These are phyloP conservation scores for Colletotrichum agaves DNA, from an alignment of 2,329 filamentous ascomycete genomes.

Conservation along the genomic window DNA sequence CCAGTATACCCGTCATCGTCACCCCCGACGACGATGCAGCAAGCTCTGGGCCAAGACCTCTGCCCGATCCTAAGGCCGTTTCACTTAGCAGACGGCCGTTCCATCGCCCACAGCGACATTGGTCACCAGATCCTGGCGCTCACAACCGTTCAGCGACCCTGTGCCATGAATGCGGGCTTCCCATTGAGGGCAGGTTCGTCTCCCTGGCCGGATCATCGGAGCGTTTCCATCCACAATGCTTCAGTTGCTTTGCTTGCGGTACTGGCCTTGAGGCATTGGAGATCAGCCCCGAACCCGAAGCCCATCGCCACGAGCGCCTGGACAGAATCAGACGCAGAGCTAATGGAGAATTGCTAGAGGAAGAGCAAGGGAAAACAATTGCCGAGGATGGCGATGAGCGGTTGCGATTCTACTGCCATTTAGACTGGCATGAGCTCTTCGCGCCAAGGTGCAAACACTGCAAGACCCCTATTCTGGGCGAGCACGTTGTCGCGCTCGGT, in stretches of 20 bases:
- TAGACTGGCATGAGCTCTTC: slow-evolving; percentile 98
- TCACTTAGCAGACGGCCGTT: slow-evolving; percentile 45
- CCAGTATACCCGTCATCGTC: slow-evolving; percentile 52
- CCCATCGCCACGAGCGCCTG: slow-evolving; percentile 75
- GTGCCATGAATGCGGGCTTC: slow-evolving; percentile 84
- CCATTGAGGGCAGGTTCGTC: slow-evolving; percentile 92
- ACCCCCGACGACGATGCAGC: slow-evolving; percentile 53
- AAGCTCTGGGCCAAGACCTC: slow-evolving; percentile 48
- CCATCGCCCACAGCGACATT: slow-evolving; percentile 62
- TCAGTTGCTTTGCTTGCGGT: slow-evolving; percentile 87
- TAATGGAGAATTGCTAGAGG: slow-evolving; percentile 67
- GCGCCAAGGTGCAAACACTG: slow-evolving; percentile 95
- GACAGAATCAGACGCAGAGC: slow-evolving; percentile 75
- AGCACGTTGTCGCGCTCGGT: slow-evolving; percentile 92
- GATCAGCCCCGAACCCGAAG: slow-evolving; percentile 91
- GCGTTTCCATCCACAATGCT: slow-evolving; percentile 94
- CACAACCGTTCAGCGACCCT: slow-evolving; percentile 51
- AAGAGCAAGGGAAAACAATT: slow-evolving; percentile 71
- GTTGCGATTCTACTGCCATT: slow-evolving; percentile 92
- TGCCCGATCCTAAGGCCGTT: slow-evolving; percentile 58
- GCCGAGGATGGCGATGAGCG: slow-evolving; percentile 78
- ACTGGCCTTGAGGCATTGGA: slow-evolving; percentile 93
- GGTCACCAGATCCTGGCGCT: slow-evolving; percentile 64
- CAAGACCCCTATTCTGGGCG: slow-evolving; percentile 94
- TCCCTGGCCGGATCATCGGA: slow-evolving; percentile 77